Base-by-base conservation (phyloP, 2,329 filamentous ascomycete species). In the Talaromyces sp. region DNA sequence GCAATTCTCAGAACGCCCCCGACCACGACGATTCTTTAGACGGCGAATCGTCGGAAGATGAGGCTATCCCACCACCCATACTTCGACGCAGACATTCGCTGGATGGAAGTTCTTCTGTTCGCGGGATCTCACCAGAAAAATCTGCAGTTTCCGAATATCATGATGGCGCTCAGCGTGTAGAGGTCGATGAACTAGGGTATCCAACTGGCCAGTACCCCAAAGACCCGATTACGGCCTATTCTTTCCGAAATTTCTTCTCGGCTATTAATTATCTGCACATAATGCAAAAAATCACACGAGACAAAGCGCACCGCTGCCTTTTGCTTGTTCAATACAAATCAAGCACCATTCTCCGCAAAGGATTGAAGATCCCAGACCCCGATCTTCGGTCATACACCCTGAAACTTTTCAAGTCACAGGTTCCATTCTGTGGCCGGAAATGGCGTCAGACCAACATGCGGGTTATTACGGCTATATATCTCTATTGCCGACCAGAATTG, bases 381-480 rank as follows among this genome's bases (percentile, higher is more conserved):
- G 85, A 92, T 70, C 82, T 99, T 47, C 88, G 95, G 6, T 87
- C 96, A 51, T 98, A 98, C 79, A 96, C 95, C 0, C 85, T 99
- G 68, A 99, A 99, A 77, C 84, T 99, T 0, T 98, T 98, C 87
- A 99, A 99, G 77, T 95, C 92, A 63, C 95, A 99, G 76, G 95
- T 99, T 4, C 95, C 95, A 0, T 99, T 96, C 80, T 98, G 93
- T 75, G 93, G 95, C 25, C 88, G 95, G 51, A 99, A 99, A 79
- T 99, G 95, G 95, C 88, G 95, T 15, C 95, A 98, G 78, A 88
- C 88, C 68, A 98, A 99, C 76, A 99, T 99, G 95, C 90, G 93
- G 60, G 93, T 98, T 71, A 99, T 99, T 72, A 99, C 95, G 0
- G 92, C 93, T 3, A 91, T 99, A 1, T 99, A 97, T 75, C 82